Evolutionary conservation across 805 yeast genomes (phyloP), one percentile per base, ranked within the genome.

Genomic region (Clavispora fructus): DNA sequence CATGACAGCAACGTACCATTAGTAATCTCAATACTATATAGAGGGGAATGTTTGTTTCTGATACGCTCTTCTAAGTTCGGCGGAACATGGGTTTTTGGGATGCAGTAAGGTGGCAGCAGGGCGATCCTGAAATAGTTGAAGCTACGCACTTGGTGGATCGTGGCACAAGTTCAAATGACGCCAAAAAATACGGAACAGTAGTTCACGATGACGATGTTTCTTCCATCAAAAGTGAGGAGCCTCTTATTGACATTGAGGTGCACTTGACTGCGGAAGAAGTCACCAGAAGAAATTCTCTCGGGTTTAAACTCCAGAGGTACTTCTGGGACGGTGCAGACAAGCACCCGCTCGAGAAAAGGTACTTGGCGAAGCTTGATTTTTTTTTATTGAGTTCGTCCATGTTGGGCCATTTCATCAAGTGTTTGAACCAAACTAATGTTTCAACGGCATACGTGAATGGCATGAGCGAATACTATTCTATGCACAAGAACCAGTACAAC

Each of bases 241-340:
- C 52, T 3, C 46, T 39, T 19, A 47, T 47, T 33, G 52, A 51
- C 14, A 28, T 51, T 13, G 32, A 49, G n/a, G 31, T 51, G 33
- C 26, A 41, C 12, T 45, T 51, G 13, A 31, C 46, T 7, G 35
- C 47, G 14, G 63, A 56, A 42, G 64, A 64, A 41, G 27, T 49
- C 11, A 48, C 51, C 12, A 47, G 54, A 30, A 49, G 68, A 26
- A 55, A 43, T 11, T 56, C 63, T 1, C 41, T 39, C 32, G 49
- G 56, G 58, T 63, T 57, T 48, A 55, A 55, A 31, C 42, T 63
- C 31, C 57, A 53, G 43, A 50, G 39, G 28, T 65, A 65, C 39
- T 43, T 67, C 7, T 69, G 73, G 72, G 74, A 69, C 50, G 68
- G 68, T 4, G 53, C 60, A 1, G 73, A 62, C 25, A 66, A 64